These are phyloP conservation scores for Linaria vulgaris DNA, from an alignment of 257 asterid species.

Conservation along the genomic window DNA sequence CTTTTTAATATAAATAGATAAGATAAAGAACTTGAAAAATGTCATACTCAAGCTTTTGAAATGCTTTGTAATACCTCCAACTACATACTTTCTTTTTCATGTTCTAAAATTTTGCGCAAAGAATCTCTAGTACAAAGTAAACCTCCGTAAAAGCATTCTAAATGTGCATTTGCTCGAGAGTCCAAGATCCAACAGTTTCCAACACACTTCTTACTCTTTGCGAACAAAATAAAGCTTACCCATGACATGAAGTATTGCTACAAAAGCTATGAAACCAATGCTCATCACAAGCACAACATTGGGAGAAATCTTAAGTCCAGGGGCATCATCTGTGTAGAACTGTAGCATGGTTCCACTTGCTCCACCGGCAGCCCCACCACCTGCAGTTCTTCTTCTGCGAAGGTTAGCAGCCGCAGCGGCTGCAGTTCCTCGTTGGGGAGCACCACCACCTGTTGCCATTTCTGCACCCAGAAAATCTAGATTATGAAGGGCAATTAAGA, in stretches of 20 bases:
- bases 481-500: background rate
- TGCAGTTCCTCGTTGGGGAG: slow-evolving; percentile 69
- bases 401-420: slow-evolving; percentile 71
- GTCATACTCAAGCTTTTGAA: slow-evolving; percentile 6
- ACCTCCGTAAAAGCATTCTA: background rate
- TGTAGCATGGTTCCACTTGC: slow-evolving; percentile 73
- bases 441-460: slow-evolving; percentile 64
- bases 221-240: slow-evolving; percentile 68
- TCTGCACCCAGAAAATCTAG: slow-evolving; percentile 31
- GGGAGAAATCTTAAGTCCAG: slow-evolving; percentile 68
- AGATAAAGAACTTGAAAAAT: slow-evolving; percentile 1
- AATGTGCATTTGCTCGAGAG: too few relatives aligned
- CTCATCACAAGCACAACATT: slow-evolving; percentile 71
- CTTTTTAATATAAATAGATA: background rate
- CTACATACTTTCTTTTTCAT: slow-evolving; percentile 1
- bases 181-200: background rate
- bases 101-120: too few relatives aligned
- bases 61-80: slow-evolving; percentile 6
- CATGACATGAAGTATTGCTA: slow-evolving; percentile 63
- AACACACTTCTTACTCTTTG: slow-evolving; percentile 32
- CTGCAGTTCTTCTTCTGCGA: slow-evolving; percentile 51
- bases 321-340: slow-evolving; percentile 72
- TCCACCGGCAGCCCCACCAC: slow-evolving; percentile 51
- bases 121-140: too few relatives aligned
- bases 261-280: slow-evolving; percentile 70